Evolutionary conservation across 2,329 filamentous ascomycete species (phyloP).

Genomic region (Thyridium curvatum): DNA sequence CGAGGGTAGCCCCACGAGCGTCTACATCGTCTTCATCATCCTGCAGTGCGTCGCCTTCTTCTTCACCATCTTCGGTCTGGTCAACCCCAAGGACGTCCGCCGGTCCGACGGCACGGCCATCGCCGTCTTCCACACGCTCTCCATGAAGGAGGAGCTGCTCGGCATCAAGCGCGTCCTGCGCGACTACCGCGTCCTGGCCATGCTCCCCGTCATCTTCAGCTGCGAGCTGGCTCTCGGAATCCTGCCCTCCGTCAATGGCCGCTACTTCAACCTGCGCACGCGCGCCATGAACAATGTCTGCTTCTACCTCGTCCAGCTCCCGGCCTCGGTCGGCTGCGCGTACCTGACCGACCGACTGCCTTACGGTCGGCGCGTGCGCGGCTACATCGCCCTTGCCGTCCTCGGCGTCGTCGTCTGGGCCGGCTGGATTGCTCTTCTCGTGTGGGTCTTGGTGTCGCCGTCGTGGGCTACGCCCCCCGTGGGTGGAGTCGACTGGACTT

Average conservation of each 20-base stretch:
- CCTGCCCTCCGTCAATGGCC: slow-evolving; percentile 7
- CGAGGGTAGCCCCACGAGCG: slow-evolving; percentile 5
- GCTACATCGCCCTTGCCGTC: slow-evolving; percentile 3
- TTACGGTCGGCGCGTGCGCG: slow-evolving; percentile 3
- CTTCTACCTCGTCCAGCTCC: slow-evolving; percentile 10
- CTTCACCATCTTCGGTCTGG: slow-evolving; percentile 10
- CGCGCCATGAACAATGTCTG: slow-evolving; percentile 9
- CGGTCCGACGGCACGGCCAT: slow-evolving; percentile 7
- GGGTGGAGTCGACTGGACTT: slow-evolving; percentile 8
- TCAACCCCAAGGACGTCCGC: slow-evolving; percentile 14
- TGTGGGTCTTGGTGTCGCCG: slow-evolving; percentile 3
- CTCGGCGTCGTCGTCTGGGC: slow-evolving; percentile 6
- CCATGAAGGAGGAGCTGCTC: slow-evolving; percentile 6
- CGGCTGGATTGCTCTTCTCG: slow-evolving; percentile 3
- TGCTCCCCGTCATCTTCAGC: slow-evolving; percentile 11
- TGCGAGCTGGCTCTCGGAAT: slow-evolving; percentile 8
- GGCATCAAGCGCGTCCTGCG: slow-evolving; percentile 5
- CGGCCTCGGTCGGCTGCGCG: slow-evolving; percentile 6
- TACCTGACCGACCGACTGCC: slow-evolving; percentile 6
- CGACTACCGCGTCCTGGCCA: slow-evolving; percentile 7
- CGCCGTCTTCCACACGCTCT: slow-evolving; percentile 8
- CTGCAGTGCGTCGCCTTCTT: slow-evolving; percentile 8
- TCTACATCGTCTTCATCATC: slow-evolving; percentile 11
- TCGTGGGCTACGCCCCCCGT: slow-evolving; percentile 3
- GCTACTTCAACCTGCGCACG: slow-evolving; percentile 11